Conservation (phyloP, 331 rosid genomes). For the Rosa hybrid region DNA sequence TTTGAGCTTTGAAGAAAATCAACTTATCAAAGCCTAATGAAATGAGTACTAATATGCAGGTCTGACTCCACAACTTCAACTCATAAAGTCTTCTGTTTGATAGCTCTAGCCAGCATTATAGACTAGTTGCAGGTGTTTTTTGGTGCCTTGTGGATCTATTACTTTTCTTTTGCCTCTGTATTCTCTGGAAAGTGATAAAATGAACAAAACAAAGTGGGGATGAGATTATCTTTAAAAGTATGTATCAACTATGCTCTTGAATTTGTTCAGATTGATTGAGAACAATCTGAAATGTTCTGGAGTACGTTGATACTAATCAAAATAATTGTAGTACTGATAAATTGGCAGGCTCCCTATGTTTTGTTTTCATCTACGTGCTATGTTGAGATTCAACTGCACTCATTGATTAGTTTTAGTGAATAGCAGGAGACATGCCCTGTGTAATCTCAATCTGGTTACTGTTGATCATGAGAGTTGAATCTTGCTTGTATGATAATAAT, state of each 20-base stretch:
- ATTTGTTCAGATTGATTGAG: conserved; percentile 11
- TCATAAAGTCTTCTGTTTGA: conserved; percentile 18
- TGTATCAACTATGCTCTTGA: neutral
- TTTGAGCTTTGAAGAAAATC: conserved; percentile 16
- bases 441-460: conserved; percentile 1
- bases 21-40: neutral
- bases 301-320: neutral
- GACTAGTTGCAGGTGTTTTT: neutral
- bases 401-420: conserved; percentile 27
- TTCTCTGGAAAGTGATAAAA: neutral
- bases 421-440: conserved; percentile 10
- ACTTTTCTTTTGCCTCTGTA: neutral
- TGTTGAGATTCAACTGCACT: conserved; percentile 26
- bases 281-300: neutral
- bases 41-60: conserved; percentile 11
- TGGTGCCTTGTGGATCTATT: neutral
- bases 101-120: conserved; percentile 1
- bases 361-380: conserved; percentile 19
- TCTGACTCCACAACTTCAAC: neutral
- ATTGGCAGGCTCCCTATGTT: conserved; percentile 32
- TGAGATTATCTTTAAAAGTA: neutral
- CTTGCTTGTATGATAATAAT: neutral
- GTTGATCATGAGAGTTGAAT: conserved; percentile 3
- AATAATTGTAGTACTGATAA: conserved; percentile 24
- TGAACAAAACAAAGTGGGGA: neutral